Percentiles rank a stretch among this genome's conserved stretches.
Conservation (phyloP, 805 yeast genomes). For the Maudiozyma saulgeensis region DNA sequence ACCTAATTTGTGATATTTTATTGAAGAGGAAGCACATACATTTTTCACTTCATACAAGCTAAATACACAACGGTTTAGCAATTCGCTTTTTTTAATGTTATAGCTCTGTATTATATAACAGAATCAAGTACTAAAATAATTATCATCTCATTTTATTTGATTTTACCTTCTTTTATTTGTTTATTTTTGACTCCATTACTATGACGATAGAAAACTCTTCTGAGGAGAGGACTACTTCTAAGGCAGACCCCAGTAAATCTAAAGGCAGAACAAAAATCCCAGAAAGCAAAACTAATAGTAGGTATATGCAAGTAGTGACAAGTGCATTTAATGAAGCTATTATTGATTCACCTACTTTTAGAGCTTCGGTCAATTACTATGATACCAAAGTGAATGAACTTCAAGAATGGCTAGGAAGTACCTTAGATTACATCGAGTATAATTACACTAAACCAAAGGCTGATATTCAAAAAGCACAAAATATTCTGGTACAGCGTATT, state of each 20-base stretch:
- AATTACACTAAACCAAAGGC: slow-evolving; percentile 34
- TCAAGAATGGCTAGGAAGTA: slow-evolving; percentile 54
- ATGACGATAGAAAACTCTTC: not conserved
- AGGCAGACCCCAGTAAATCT: not conserved
- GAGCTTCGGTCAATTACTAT: slow-evolving; percentile 62
- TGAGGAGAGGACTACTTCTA: not conserved
- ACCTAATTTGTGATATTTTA: too few species aligned
- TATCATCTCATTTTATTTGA: too few species aligned
- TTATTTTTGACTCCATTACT: not conserved
- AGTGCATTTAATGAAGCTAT: slow-evolving; percentile 15
- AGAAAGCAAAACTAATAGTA: not conserved
- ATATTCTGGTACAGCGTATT: slow-evolving; percentile 38
- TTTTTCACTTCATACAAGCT: too few species aligned
- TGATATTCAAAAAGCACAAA: slow-evolving; percentile 38
- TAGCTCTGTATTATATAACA: too few species aligned
- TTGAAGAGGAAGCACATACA: too few species aligned
- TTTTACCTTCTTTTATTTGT: too few species aligned
- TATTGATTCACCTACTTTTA: slow-evolving; percentile 62
- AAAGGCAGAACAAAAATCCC: not conserved
- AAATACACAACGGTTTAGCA: too few species aligned
- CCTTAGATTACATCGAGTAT: slow-evolving; percentile 33
- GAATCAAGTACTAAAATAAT: too few species aligned
- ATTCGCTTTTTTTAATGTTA: too few species aligned
- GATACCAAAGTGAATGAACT: slow-evolving; percentile 49
- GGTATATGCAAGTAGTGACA: slow-evolving; percentile 7